Conservation (phyloP, 1,139 yeast genomes). For the Suhomyces panamericanus region DNA sequence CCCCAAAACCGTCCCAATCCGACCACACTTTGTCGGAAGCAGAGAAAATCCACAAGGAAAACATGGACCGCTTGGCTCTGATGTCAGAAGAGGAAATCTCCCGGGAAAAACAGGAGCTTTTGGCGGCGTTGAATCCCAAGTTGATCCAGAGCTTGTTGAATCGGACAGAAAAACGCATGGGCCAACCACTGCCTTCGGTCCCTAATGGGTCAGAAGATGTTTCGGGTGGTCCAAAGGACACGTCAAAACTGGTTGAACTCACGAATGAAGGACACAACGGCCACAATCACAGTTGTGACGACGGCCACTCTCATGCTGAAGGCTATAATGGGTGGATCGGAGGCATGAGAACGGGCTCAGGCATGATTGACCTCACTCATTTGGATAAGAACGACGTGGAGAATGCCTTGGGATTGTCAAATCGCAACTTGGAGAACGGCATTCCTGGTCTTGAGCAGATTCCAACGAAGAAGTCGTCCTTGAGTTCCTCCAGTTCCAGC, state of each 20-base stretch:
- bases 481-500: slow-evolving; percentile 1
- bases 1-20: neutral
- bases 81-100: slow-evolving; percentile 71
- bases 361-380: slow-evolving; percentile 34
- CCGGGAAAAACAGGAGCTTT: slow-evolving; percentile 64
- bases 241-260: neutral
- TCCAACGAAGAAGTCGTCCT: neutral
- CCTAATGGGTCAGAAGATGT: neutral
- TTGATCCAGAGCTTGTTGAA: slow-evolving; percentile 57
- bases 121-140: slow-evolving; percentile 67
- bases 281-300: slow-evolving; percentile 5
- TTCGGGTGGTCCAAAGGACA: neutral
- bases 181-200: neutral
- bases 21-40: slow-evolving; percentile 45
- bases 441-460: slow-evolving; percentile 1
- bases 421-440: slow-evolving; percentile 15
- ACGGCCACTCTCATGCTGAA: slow-evolving; percentile 53
- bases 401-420: slow-evolving; percentile 36
- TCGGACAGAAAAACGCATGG: slow-evolving; percentile 36
- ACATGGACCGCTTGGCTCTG: slow-evolving; percentile 56
- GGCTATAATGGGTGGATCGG: slow-evolving; percentile 77
- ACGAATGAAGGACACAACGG: slow-evolving; percentile 4
- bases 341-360: slow-evolving; percentile 47
- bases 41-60: slow-evolving; percentile 76
- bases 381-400: slow-evolving; percentile 42